Evolutionary conservation across 2,329 filamentous ascomycete genomes (phyloP), one percentile per base, ranked within the genome.

Genomic region (Aspergillus versicolor): DNA sequence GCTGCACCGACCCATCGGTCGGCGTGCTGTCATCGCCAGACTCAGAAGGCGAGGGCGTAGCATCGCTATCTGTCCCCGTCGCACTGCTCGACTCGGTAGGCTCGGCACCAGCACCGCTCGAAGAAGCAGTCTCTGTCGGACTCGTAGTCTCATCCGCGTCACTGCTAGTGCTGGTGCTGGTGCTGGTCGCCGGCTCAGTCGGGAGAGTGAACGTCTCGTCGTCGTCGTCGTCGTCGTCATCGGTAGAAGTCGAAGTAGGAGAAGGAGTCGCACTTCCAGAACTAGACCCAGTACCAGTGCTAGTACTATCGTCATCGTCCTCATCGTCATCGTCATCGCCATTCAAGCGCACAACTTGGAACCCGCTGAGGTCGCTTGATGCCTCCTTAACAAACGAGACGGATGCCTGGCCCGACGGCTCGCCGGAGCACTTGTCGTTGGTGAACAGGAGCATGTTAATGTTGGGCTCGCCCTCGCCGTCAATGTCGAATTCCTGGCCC

Each of bases 371-470:
- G 15, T 50, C 57, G 7, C 43, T 34, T 3, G 54, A 58, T 1
- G 57, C 17, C 15, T 51, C 41, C 45, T 60, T 62, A 3, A 40
- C 19, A 30, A 53, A 62, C 3, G 13, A 24, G 21, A 54, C 49
- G 1, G 57, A 56, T 24, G 60, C 57, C 44, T 21, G 46, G 0
- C 60, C 60, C 21, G 48, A 45, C 5, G 54, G n/a, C 0, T 56
- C 44, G 34, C 52, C 60, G 5, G 32, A 44, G 38, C 60, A 62
- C 15, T 58, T 45, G 9, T 40, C 24, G 38, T 51, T 58, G 4
- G 37, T 37, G 46, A 53, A 62, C 13, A 62, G 13, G 3, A 60
- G 40, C 57, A 62, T 62, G 30, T 60, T 60, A 37, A 62, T 62
- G 4, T 54, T 50, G 8, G 42, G 27, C n/a, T 56, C 57, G 19